These are phyloP conservation scores for Colletotrichum liaoningense DNA, from an alignment of 2,329 filamentous ascomycete species.

Conservation along the genomic window DNA sequence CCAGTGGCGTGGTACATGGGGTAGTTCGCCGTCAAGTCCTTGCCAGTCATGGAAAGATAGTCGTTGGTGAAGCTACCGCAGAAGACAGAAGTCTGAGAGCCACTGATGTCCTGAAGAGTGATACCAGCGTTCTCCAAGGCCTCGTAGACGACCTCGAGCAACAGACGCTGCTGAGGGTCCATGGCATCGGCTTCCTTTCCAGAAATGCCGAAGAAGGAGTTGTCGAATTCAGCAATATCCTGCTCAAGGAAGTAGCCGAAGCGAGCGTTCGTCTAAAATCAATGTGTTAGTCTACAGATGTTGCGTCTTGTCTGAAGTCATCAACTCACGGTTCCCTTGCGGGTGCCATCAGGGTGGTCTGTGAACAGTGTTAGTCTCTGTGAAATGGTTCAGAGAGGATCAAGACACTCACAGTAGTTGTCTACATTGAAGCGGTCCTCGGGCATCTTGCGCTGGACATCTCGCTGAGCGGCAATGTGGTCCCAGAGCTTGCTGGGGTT, in stretches of 20 bases:
- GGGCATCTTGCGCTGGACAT: slow-evolving; percentile 38
- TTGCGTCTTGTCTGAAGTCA: not conserved
- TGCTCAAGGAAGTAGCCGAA: slow-evolving; percentile 41
- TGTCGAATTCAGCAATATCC: slow-evolving; percentile 36
- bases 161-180: not conserved
- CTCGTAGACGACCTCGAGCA: slow-evolving; percentile 46
- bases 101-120: slow-evolving; percentile 30
- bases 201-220: slow-evolving; percentile 40
- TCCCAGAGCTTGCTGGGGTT: slow-evolving; percentile 44
- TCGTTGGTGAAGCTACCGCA: slow-evolving; percentile 45
- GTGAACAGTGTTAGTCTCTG: not conserved
- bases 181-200: not conserved
- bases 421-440: slow-evolving; percentile 41
- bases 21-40: slow-evolving; percentile 43
- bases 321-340: not conserved
- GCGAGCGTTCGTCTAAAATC: slow-evolving; percentile 4
- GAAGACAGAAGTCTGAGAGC: slow-evolving; percentile 43
- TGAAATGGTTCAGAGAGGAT: not conserved
- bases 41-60: slow-evolving; percentile 39
- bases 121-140: slow-evolving; percentile 40
- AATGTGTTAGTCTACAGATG: not conserved
- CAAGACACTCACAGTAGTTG: slow-evolving; percentile 35
- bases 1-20: slow-evolving; percentile 47
- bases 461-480: slow-evolving; percentile 36
- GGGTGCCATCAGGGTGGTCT: not conserved